These are phyloP conservation scores for Thelonectria blattea DNA, from an alignment of 2,329 filamentous ascomycete species.

Conservation along the genomic window DNA sequence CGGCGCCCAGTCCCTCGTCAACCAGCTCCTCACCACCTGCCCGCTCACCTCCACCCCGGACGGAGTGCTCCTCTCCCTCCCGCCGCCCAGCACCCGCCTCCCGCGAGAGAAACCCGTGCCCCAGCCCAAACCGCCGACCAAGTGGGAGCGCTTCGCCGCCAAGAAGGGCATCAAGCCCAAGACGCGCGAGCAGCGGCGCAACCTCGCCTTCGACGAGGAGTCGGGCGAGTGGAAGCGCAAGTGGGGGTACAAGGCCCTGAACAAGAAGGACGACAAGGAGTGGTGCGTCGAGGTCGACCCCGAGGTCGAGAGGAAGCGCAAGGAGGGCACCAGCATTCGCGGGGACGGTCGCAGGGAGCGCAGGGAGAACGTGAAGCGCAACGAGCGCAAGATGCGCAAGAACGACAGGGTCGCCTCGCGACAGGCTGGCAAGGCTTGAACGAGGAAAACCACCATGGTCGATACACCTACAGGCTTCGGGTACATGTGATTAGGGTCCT, in stretches of 20 bases:
- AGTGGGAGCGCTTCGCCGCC: constrained; percentile 94
- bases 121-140: constrained; percentile 80
- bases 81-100: constrained; percentile 70
- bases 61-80: constrained; percentile 81
- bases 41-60: constrained; percentile 72
- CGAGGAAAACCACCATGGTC: background rate
- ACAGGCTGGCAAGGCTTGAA: constrained; percentile 31
- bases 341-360: constrained; percentile 69
- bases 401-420: constrained; percentile 57
- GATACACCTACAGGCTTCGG: background rate
- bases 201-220: constrained; percentile 84
- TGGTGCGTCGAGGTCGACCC: constrained; percentile 94
- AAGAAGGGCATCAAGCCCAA: constrained; percentile 97
- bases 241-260: constrained; percentile 93
- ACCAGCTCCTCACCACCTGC: constrained; percentile 91
- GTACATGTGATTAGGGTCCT: constrained; percentile 15
- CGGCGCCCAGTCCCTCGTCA: constrained; percentile 89
- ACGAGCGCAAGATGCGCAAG: constrained; percentile 72
- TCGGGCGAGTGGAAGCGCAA: constrained; percentile 89
- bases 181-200: constrained; percentile 74
- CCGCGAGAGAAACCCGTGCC: constrained; percentile 94
- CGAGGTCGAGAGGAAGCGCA: constrained; percentile 68
- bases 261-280: constrained; percentile 81
- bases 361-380: constrained; percentile 73
- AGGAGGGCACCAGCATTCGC: constrained; percentile 66